Evolutionary conservation across 768 basidiomycete genomes (phyloP), one percentile per base, ranked within the genome.

Genomic region (Cystofilobasidium bisporidii): DNA sequence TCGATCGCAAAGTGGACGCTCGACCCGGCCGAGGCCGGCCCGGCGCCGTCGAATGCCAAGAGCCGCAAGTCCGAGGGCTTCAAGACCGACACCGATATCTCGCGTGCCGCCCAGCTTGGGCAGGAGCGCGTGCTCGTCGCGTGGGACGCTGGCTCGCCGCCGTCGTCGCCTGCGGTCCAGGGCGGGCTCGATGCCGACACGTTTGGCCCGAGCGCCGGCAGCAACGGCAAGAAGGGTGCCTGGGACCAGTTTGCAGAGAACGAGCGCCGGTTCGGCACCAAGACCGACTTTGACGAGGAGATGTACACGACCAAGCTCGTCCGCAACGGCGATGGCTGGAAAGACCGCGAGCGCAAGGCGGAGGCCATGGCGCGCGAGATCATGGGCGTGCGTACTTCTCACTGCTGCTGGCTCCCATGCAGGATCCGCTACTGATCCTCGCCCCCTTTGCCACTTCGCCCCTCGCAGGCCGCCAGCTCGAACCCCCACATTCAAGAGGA

Each of bases 211-310:
- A 60, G 55, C 56, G 48, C 36, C 6, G 28, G 61, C 15, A 50
- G 55, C n/a, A 61, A 30, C 30, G 70, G 55, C 67, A 62, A 59
- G 53, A 65, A 32, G 67, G 71, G 70, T 18, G 71, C 74, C 2
- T 92, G 93, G 90, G 92, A 99, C 77, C 91, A 96, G 77, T 99
- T 94, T 73, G 86, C 86, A 24, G 89, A 81, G 48, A 99, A 98
- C 77, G 94, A 98, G 78, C 82, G 87, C 72, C 81, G 90, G 64
- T 98, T 96, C 74, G 96, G 96, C 28, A 85, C 94, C 70, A 91
- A 82, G 73, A 91, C 91, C 12, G 84, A 84, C 72, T 99, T 90
- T 77, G 87, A 94, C 73, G 96, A 99, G 79, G 89, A 94, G 66
- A 75, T 86, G 40, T 99, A 99, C 77, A 98, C 96, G 15, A 98